Evolutionary conservation across 2,329 filamentous ascomycete genomes (phyloP), one percentile per base, ranked within the genome.

Genomic region (Paramyrothecium sp.): DNA sequence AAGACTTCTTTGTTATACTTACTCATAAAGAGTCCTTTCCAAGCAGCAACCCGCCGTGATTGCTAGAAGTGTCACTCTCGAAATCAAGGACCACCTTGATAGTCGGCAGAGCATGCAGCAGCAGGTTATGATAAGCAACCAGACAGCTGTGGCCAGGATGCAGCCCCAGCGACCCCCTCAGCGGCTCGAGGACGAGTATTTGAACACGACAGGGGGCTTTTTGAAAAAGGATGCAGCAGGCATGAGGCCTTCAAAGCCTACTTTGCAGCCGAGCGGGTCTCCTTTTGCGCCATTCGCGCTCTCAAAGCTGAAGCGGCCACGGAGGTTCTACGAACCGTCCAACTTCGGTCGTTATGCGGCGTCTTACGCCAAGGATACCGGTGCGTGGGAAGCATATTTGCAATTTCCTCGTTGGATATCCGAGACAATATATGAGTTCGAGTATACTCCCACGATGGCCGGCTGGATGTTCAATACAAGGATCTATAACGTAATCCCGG

Each of bases 341-440:
- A 58, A 53, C n/a, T 11, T 56, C 0, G 61, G 63, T 0, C 58
- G 61, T 1, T 64, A 66, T 2, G 58, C 19, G 0, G 33, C 64
- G 12, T 19, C 55, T 7, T 60, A 59, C 1, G 44, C 56, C 0
- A 58, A 54, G 2, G 12, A 17, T 0, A 62, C 58, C 1, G 61
- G 62, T 1, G 64, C 57, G 0, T 69, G 67, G 67, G 57, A 64
- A 4, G 65, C 59, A 1, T 59, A 60, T 17, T 10, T 69, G 0
- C 63, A 68, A 54, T 38, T 57, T 8, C 67, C 67, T 1, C 62
- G 41, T n/a, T 69, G 67, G 67, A 10, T 66, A 3, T 67, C 67
- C 1, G 38, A 56, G 0, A 59, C 57, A 0, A 58, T 65, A 0
- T 58, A 53, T 20, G 63, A 67, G 13, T 0, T 69, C 1, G 50